A percentile compares a stretch with the other conserved stretches of the same genome.
These are phyloP conservation scores for Nitzschia palea DNA, from an alignment of 108 stramenopile genomes.

Conservation along the genomic window DNA sequence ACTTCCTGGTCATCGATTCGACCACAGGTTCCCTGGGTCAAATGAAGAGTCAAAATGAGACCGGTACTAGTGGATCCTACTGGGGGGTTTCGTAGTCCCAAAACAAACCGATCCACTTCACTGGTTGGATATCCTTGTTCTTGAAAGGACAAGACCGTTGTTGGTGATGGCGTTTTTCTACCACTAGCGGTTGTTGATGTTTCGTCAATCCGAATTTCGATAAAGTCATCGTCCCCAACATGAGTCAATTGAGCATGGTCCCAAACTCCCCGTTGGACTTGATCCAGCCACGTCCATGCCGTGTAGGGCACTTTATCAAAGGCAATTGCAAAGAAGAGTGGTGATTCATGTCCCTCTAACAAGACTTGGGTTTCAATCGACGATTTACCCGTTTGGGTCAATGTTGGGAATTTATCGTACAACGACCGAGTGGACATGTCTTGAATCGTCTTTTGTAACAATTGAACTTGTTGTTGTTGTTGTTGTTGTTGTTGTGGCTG, in stretches of 20 bases:
- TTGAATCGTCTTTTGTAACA: neutral
- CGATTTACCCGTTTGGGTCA: neutral
- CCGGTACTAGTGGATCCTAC: neutral
- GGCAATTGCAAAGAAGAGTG: neutral
- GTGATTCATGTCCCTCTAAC: neutral
- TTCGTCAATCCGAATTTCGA: constrained; percentile 11
- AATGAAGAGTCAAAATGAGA: neutral
- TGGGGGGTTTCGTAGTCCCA: constrained; percentile 32
- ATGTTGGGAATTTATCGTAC: neutral
- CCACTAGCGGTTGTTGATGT: neutral
- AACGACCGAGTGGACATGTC: neutral
- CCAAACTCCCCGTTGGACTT: constrained; percentile 42
- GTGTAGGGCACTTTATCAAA: constrained; percentile 45
- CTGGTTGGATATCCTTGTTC: constrained; percentile 24
- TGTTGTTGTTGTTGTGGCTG: neutral
- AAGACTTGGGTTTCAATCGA: neutral
- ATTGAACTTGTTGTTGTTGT: neutral
- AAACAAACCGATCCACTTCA: constrained; percentile 36
- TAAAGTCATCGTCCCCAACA: constrained; percentile 18
- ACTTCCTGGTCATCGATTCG: constrained; percentile 33
- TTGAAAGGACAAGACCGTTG: constrained; percentile 25
- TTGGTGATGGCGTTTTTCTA: neutral
- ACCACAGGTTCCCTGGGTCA: neutral
- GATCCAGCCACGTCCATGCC: constrained; percentile 49
- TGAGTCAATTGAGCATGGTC: constrained; percentile 27